Percentiles rank a stretch among this genome's conserved stretches.
Conservation (phyloP, 2,329 filamentous ascomycete genomes). For the Balansia obtecta region DNA sequence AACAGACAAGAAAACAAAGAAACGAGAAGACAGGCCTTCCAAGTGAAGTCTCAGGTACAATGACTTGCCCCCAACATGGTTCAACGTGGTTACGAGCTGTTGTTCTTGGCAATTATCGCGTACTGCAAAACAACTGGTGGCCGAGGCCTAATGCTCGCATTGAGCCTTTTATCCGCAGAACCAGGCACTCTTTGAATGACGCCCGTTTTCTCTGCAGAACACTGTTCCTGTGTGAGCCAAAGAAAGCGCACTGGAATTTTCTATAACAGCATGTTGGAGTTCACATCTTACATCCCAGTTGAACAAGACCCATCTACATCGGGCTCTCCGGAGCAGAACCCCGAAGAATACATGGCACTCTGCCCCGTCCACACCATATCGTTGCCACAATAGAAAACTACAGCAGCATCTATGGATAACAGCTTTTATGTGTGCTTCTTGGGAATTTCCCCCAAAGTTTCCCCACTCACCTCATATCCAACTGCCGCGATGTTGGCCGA, state of each 20-base stretch:
- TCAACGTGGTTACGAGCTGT: slow-evolving; percentile 93
- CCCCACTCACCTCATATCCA: slow-evolving; percentile 49
- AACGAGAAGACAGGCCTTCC: no score
- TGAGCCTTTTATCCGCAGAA: slow-evolving; percentile 55
- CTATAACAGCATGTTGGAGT: slow-evolving; percentile 81
- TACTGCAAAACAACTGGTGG: slow-evolving; percentile 73
- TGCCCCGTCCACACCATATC: slow-evolving; percentile 91
- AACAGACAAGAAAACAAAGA: neutral
- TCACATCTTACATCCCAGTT: slow-evolving; percentile 86
- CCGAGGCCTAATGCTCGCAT: slow-evolving; percentile 61
- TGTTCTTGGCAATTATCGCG: slow-evolving; percentile 78
- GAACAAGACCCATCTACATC: slow-evolving; percentile 49
- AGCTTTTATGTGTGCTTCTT: slow-evolving; percentile 66
- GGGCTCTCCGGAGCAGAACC: no score
- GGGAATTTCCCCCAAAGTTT: slow-evolving; percentile 80
- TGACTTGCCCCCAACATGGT: slow-evolving; percentile 74
- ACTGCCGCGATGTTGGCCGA: slow-evolving; percentile 74
- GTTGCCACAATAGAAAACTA: slow-evolving; percentile 88
- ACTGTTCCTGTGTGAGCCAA: slow-evolving; percentile 90
- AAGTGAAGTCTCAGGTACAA: no score
- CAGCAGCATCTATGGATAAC: slow-evolving; percentile 52
- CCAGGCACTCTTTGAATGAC: slow-evolving; percentile 72
- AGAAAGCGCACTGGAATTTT: slow-evolving; percentile 68
- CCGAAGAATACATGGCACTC: slow-evolving; percentile 73
- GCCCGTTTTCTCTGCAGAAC: slow-evolving; percentile 77